Evolutionary conservation across 305 asterid species (phyloP).

Genomic region (Fraxinus floribunda): DNA sequence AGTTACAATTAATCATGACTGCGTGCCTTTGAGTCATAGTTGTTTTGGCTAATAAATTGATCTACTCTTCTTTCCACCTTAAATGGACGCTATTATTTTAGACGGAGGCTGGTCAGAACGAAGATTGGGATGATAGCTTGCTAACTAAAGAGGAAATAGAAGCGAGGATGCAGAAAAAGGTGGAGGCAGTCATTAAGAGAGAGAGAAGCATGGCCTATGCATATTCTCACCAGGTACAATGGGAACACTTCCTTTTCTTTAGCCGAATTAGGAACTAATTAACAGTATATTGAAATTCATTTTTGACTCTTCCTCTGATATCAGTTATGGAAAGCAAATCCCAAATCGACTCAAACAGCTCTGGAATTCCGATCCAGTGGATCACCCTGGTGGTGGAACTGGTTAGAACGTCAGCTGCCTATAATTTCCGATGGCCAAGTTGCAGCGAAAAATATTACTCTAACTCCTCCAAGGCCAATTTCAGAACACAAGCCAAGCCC

Average conservation of each 20-base stretch:
- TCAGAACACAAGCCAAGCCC: slow-evolving; percentile 66
- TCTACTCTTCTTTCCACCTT: background rate
- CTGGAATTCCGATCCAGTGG: slow-evolving; percentile 51
- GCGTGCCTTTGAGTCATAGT: background rate
- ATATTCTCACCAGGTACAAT: slow-evolving; percentile 74
- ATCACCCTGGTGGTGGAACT: slow-evolving; percentile 97
- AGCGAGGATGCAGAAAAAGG: slow-evolving; percentile 57
- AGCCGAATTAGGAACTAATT: background rate
- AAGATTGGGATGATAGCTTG: slow-evolving; percentile 83
- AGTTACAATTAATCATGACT: slow-evolving; percentile 14
- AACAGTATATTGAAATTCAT: background rate
- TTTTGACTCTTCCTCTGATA: background rate
- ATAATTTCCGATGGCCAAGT: slow-evolving; percentile 40
- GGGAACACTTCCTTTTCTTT: background rate
- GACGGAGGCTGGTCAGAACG: slow-evolving; percentile 69
- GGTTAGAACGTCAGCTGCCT: slow-evolving; percentile 79
- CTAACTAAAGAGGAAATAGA: slow-evolving; percentile 78
- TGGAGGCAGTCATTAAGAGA: slow-evolving; percentile 84
- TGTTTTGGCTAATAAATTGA: background rate
- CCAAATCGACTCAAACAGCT: slow-evolving; percentile 41
- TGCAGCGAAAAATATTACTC: slow-evolving; percentile 29
- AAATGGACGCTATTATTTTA: slow-evolving; percentile 18
- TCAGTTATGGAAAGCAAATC: slow-evolving; percentile 66
- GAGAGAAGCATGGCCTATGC: slow-evolving; percentile 98
- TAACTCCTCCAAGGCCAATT: slow-evolving; percentile 54